Evolutionary conservation across 768 basidiomycete species (phyloP).

Genomic region (Boletus eberwhitei): DNA sequence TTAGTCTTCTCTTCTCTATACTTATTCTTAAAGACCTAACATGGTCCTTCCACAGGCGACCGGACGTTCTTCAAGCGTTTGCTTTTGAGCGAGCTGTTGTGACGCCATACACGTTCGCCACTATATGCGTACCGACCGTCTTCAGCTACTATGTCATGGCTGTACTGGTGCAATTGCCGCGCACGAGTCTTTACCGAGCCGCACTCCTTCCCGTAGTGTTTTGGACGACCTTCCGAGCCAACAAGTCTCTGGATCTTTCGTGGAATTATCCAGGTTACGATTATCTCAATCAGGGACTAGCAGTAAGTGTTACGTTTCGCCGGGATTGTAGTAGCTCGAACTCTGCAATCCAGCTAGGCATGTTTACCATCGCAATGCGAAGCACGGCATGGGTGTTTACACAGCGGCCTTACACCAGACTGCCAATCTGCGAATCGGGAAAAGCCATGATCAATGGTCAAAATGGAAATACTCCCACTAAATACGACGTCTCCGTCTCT

Average conservation of each 20-base stretch:
- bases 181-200: slow-evolving; percentile 41
- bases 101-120: slow-evolving; percentile 31
- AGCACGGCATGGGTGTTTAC: slow-evolving; percentile 21
- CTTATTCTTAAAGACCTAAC: neutral
- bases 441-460: neutral
- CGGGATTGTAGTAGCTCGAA: neutral
- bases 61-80: slow-evolving; percentile 10
- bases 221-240: slow-evolving; percentile 41
- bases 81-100: slow-evolving; percentile 13
- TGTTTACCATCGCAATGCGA: slow-evolving; percentile 27
- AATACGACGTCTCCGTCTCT: neutral
- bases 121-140: slow-evolving; percentile 40
- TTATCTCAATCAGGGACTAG: slow-evolving; percentile 22
- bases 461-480: neutral
- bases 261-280: slow-evolving; percentile 7
- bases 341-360: slow-evolving; percentile 12
- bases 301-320: slow-evolving; percentile 10
- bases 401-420: slow-evolving; percentile 10
- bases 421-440: slow-evolving; percentile 2
- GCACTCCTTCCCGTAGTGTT: slow-evolving; percentile 49
- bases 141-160: slow-evolving; percentile 50
- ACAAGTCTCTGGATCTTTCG: slow-evolving; percentile 26
- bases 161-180: slow-evolving; percentile 47
- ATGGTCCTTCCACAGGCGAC: slow-evolving; percentile 1
- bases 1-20: neutral